These are phyloP conservation scores for Cladorrhinum sp. DNA, from an alignment of 2,329 filamentous ascomycete species.

Conservation along the genomic window DNA sequence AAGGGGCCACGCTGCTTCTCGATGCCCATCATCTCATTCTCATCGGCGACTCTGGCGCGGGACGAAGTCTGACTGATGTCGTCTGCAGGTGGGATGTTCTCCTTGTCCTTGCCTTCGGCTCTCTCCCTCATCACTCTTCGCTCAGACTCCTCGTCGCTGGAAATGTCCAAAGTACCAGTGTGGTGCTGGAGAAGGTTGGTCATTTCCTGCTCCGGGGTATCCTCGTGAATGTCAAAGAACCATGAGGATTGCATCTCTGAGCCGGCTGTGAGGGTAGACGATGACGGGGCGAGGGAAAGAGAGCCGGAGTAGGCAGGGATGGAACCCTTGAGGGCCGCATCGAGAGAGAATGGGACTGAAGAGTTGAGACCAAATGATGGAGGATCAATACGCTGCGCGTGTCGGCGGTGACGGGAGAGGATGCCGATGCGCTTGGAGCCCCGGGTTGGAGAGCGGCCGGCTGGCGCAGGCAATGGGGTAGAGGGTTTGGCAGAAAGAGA, in stretches of 20 bases:
- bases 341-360: constrained; percentile 71
- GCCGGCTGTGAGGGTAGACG: constrained; percentile 37
- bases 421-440: constrained; percentile 64
- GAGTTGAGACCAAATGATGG: constrained; percentile 48
- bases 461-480: constrained; percentile 62
- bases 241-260: constrained; percentile 62
- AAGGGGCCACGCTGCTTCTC: constrained; percentile 65
- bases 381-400: constrained; percentile 66
- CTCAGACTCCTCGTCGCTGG: constrained; percentile 75
- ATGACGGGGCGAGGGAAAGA: constrained; percentile 29
- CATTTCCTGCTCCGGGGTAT: constrained; percentile 85
- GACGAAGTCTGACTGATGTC: constrained; percentile 59
- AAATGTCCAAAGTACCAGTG: constrained; percentile 82
- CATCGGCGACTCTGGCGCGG: constrained; percentile 30
- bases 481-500: constrained; percentile 43
- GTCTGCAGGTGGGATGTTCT: constrained; percentile 79
- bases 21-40: constrained; percentile 59
- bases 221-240: constrained; percentile 94
- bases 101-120: constrained; percentile 72
- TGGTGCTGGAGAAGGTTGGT: constrained; percentile 91
- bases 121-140: constrained; percentile 50
- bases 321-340: constrained; percentile 76
- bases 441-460: constrained; percentile 76
- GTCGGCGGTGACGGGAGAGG: constrained; percentile 58
- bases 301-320: constrained; percentile 58